Percentiles rank a stretch among this genome's conserved stretches.
Conservation (phyloP, 495 filamentous ascomycete species). For the Hypoxylon rickii region DNA sequence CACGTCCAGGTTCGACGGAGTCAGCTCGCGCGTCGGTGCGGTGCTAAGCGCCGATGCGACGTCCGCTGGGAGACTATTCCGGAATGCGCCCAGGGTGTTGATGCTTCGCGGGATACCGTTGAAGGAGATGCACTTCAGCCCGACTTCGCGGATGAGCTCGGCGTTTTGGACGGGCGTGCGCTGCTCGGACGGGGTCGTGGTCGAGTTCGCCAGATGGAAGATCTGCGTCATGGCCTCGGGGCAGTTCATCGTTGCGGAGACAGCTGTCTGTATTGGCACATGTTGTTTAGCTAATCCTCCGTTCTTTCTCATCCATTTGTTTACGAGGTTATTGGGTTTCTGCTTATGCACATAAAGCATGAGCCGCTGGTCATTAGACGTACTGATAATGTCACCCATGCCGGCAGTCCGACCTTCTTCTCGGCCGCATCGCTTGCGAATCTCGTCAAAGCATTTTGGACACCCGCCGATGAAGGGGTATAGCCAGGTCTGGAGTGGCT, state of each 20-base stretch:
- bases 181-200: slow-evolving; percentile 10
- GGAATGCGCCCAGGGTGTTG: slow-evolving; percentile 74
- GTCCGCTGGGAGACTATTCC: slow-evolving; percentile 53
- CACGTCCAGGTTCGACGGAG: slow-evolving; percentile 51
- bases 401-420: slow-evolving; percentile 46
- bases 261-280: slow-evolving; percentile 58
- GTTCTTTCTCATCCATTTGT: neutral
- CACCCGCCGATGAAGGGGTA: slow-evolving; percentile 54
- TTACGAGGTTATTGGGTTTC: neutral
- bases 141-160: slow-evolving; percentile 78
- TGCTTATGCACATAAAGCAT: neutral
- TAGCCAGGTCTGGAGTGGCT: slow-evolving; percentile 68
- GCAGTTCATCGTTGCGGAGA: slow-evolving; percentile 77
- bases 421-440: slow-evolving; percentile 56
- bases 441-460: slow-evolving; percentile 59
- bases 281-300: slow-evolving; percentile 9
- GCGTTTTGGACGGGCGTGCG: slow-evolving; percentile 61
- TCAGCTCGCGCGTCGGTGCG: slow-evolving; percentile 54
- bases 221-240: slow-evolving; percentile 61
- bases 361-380: neutral
- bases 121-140: slow-evolving; percentile 81
- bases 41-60: slow-evolving; percentile 52
- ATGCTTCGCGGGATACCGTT: slow-evolving; percentile 84
- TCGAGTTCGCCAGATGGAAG: slow-evolving; percentile 36
- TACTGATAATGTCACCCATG: slow-evolving; percentile 41